phyloP scores from a whole-genome alignment of 371 early-diverging fungal genomes.

The Lichtheimia ornata region DNA sequence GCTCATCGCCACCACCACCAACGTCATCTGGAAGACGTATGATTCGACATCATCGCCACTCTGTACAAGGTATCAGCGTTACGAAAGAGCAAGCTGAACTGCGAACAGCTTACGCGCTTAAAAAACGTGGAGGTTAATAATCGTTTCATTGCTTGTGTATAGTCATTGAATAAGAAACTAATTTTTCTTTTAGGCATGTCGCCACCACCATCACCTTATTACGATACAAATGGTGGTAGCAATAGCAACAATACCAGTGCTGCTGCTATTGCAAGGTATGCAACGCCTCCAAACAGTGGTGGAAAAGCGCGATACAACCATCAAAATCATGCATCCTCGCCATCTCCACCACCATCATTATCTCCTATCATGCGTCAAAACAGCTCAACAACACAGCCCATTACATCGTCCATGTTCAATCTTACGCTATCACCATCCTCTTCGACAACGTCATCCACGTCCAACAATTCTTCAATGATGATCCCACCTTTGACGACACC shows the following conservation, averaged over 20 bases:
- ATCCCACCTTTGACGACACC: not conserved
- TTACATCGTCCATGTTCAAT: constrained; percentile 43
- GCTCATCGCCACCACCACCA: not conserved
- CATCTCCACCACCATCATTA: constrained; percentile 14
- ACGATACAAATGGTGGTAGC: not conserved
- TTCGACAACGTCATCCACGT: constrained; percentile 25
- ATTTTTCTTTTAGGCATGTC: not conserved
- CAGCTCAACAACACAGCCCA: constrained; percentile 11
- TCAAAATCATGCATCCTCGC: not conserved
- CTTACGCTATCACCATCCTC: constrained; percentile 40
- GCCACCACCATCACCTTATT: constrained; percentile 2
- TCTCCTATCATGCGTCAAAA: constrained; percentile 12
- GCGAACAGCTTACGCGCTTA: constrained; percentile 14
- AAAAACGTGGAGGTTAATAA: constrained; percentile 1
- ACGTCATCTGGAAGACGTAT: not conserved
- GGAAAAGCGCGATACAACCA: constrained; percentile 3
- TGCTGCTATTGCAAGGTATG: constrained; percentile 5
- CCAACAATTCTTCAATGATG: constrained; percentile 18
- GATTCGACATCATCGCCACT: constrained; percentile 44
- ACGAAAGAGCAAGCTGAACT: constrained; percentile 46
- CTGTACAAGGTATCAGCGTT: constrained; percentile 49
- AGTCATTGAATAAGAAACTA: not conserved
- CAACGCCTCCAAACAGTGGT: constrained; percentile 9
- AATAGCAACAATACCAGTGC: not conserved
- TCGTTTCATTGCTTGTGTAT: not conserved